Base-by-base conservation (phyloP, 331 rosid genomes). In the Dryas integrifolia region DNA sequence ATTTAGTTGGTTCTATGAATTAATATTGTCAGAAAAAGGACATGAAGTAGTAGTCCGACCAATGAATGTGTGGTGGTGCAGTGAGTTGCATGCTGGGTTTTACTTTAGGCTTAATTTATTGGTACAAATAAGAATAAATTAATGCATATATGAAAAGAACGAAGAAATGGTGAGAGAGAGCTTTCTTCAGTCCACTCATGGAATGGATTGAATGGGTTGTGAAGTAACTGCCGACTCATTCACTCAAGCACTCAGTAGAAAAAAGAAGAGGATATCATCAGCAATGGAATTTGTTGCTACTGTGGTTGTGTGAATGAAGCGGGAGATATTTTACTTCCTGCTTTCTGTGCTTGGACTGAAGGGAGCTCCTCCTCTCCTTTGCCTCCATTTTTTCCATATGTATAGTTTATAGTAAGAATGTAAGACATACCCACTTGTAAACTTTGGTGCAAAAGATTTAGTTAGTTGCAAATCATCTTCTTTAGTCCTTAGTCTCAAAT, bases 341-440 rank as follows among this genome's bases (percentile, higher is more conserved):
- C 92, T 87, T 86, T 82, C 86, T 83, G 72, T 90, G 96, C 98
- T 88, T 92, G 98, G 98, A 92, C 96, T 92, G 98, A 92, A 92
- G 96, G 98, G 98, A 92, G 98, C 98, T 89, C 98, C 98, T 92
- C 83, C 92, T 80, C 77, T 79, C 58, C 72, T 9, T 69, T 48
- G 50, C 57, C 21, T 11, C 50, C 67, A 62, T 30, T 9, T 16
- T 38, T 58, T 60, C 45, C 65, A 14, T 5, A 9, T 44, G 0
- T 21, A 21, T 21, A 21, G 24, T 21, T 21, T 21, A 21, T 21
- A 21, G 24, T 21, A 21, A 21, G 24, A 21, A 21, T 21, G 24
- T 21, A 0, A 21, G 24, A 21, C 24, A 21, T 21, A 21, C 24
- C 24, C 24, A 21, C 24, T 21, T 21, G 35, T 30, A 30, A 30